phyloP scores from a whole-genome alignment of 345 rosid genomes.

The Anacardium occidentale region DNA sequence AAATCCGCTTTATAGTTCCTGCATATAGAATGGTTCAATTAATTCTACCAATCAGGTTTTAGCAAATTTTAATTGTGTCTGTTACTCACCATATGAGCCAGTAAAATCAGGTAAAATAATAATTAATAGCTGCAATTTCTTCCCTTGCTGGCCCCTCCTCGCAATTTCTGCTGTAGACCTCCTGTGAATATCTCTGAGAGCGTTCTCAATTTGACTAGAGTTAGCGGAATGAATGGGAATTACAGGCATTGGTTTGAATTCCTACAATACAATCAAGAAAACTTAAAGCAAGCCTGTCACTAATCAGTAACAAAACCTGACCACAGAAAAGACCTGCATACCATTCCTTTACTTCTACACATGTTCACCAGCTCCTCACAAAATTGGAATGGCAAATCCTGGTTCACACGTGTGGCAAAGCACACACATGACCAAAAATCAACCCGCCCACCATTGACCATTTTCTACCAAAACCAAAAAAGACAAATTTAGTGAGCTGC shows the following conservation, averaged over 20 bases:
- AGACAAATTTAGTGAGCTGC: neutral
- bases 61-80: neutral
- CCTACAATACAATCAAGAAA: conserved; percentile 28
- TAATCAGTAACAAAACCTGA: neutral
- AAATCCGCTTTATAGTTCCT: conserved; percentile 63
- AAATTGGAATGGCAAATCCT: conserved; percentile 33
- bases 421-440: conserved; percentile 60
- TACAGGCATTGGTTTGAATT: conserved; percentile 35
- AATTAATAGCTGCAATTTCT: conserved; percentile 53
- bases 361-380: conserved; percentile 45
- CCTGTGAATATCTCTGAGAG: conserved; percentile 38
- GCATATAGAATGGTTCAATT: neutral
- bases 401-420: conserved; percentile 34
- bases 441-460: conserved; percentile 74
- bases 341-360: conserved; percentile 81
- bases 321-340: conserved; percentile 16
- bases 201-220: conserved; percentile 45
- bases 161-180: conserved; percentile 18
- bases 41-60: neutral
- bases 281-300: too few species aligned
- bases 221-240: conserved; percentile 31
- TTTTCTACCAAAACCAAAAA: conserved; percentile 45
- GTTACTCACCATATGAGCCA: conserved; percentile 60
- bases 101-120: conserved; percentile 59
- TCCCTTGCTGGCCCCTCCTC: neutral